Evolutionary conservation across 495 filamentous ascomycete genomes (phyloP).

Genomic region (Hypoxylon crocopeplum): DNA sequence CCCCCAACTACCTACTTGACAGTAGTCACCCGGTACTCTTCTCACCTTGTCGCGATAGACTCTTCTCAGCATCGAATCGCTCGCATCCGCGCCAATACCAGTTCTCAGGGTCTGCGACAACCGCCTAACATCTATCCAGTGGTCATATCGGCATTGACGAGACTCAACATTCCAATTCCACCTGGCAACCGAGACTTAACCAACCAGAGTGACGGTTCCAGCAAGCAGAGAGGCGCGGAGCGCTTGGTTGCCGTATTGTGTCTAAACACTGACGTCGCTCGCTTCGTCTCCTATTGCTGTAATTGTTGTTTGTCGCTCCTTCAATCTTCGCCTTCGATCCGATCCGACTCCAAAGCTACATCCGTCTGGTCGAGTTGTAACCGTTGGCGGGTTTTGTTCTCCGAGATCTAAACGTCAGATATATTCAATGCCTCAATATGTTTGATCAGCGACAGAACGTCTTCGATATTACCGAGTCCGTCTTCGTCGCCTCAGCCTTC

Average conservation of each 20-base stretch:
- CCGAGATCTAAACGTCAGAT: slow-evolving; percentile 10
- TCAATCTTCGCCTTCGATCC: slow-evolving; percentile 15
- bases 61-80: slow-evolving; percentile 13
- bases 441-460: slow-evolving; percentile 48
- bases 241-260: slow-evolving; percentile 25
- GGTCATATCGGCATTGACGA: slow-evolving; percentile 23
- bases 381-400: slow-evolving; percentile 10
- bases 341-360: slow-evolving; percentile 1
- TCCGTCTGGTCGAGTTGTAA: slow-evolving; percentile 10
- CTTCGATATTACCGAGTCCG: slow-evolving; percentile 40
- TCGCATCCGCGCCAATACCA: slow-evolving; percentile 12
- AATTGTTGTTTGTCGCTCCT: slow-evolving; percentile 27
- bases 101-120: slow-evolving; percentile 28
- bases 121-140: slow-evolving; percentile 4
- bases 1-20: slow-evolving; percentile 15
- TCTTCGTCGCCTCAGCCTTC: slow-evolving; percentile 12
- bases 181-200: slow-evolving; percentile 16
- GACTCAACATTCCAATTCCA: slow-evolving; percentile 35
- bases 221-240: slow-evolving; percentile 28
- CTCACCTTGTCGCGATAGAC: slow-evolving; percentile 13
- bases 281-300: slow-evolving; percentile 32
- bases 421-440: slow-evolving; percentile 54
- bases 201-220: slow-evolving; percentile 12
- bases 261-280: slow-evolving; percentile 35
- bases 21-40: slow-evolving; percentile 4